Percentiles rank a stretch among this genome's conserved stretches.
Conservation (phyloP, 805 yeast genomes). For the Diddensiella santjacobensis region DNA sequence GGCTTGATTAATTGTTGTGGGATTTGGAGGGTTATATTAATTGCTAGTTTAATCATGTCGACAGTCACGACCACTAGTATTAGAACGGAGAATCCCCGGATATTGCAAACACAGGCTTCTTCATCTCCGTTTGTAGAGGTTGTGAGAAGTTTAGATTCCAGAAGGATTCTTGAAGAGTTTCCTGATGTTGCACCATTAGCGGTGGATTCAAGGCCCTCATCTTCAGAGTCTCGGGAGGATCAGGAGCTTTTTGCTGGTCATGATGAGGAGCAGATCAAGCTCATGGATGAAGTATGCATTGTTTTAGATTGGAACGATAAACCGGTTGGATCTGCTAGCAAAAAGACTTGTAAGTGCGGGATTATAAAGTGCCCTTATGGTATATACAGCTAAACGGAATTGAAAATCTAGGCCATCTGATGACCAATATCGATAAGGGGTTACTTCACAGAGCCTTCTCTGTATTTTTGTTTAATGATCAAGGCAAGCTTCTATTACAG, state of each 20-base stretch:
- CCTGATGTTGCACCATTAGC: not conserved
- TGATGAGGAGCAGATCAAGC: slow-evolving; percentile 87
- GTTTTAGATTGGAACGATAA: slow-evolving; percentile 83
- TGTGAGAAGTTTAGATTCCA: not conserved
- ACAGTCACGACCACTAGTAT: not conserved
- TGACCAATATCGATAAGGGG: slow-evolving; percentile 83
- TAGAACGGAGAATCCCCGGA: not conserved
- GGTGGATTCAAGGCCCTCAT: not conserved
- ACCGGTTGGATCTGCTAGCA: slow-evolving; percentile 91
- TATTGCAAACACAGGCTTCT: not conserved
- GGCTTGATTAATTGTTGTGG: too few relatives aligned
- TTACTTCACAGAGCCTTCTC: slow-evolving; percentile 93
- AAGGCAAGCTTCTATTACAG: slow-evolving; percentile 75
- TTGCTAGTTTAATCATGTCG: too few relatives aligned
- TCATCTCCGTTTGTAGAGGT: not conserved
- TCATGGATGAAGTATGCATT: slow-evolving; percentile 96
- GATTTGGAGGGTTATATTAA: too few relatives aligned
- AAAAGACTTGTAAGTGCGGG: slow-evolving; percentile 57
- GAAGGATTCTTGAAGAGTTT: not conserved
- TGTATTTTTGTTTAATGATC: slow-evolving; percentile 82
- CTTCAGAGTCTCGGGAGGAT: slow-evolving; percentile 18
- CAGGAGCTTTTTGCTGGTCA: slow-evolving; percentile 70
- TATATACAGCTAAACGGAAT: not conserved
- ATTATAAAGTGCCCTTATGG: not conserved
- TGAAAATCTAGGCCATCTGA: slow-evolving; percentile 41